Conservation (phyloP, 805 yeast species). For the Starmerella etchellsii region DNA sequence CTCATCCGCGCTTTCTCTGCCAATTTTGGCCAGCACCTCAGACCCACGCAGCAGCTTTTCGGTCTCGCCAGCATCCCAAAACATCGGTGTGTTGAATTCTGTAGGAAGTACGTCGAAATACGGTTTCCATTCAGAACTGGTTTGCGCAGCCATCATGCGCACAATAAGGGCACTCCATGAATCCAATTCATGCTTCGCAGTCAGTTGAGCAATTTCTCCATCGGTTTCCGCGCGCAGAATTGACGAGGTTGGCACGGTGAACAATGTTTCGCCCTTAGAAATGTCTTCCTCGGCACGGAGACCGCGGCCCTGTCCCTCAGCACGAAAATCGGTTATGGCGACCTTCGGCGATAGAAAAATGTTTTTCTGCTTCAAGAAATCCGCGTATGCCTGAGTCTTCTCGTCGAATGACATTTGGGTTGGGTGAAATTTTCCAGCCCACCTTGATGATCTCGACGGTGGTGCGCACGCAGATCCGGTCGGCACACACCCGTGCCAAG, state of each 20-base stretch:
- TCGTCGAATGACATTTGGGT: slow-evolving; percentile 17
- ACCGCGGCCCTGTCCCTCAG: slow-evolving; percentile 61
- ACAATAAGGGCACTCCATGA: slow-evolving; percentile 75
- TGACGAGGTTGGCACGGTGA: slow-evolving; percentile 50
- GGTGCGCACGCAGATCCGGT: slow-evolving; percentile 3
- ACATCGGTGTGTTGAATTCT: slow-evolving; percentile 55
- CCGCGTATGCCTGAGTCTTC: slow-evolving; percentile 32
- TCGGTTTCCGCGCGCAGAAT: slow-evolving; percentile 48
- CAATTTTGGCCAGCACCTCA: slow-evolving; percentile 53
- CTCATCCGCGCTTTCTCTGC: slow-evolving; percentile 49
- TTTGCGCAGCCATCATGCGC: slow-evolving; percentile 49
- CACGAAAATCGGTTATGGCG: slow-evolving; percentile 46
- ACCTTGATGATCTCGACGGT: neutral
- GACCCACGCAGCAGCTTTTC: slow-evolving; percentile 52
- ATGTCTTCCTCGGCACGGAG: slow-evolving; percentile 54
- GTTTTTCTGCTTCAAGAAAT: slow-evolving; percentile 36
- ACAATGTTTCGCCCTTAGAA: slow-evolving; percentile 46
- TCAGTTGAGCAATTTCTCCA: slow-evolving; percentile 14
- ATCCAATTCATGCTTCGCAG: slow-evolving; percentile 26
- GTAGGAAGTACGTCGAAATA: slow-evolving; percentile 64
- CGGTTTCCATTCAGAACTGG: slow-evolving; percentile 48
- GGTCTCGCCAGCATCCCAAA: slow-evolving; percentile 58
- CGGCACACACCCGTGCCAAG: slow-evolving; percentile 19
- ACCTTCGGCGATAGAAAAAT: slow-evolving; percentile 45
- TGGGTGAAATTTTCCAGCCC: neutral